These are phyloP conservation scores for Wallemia mellicola DNA, from an alignment of 1,284 basidiomycete species.

Conservation along the genomic window DNA sequence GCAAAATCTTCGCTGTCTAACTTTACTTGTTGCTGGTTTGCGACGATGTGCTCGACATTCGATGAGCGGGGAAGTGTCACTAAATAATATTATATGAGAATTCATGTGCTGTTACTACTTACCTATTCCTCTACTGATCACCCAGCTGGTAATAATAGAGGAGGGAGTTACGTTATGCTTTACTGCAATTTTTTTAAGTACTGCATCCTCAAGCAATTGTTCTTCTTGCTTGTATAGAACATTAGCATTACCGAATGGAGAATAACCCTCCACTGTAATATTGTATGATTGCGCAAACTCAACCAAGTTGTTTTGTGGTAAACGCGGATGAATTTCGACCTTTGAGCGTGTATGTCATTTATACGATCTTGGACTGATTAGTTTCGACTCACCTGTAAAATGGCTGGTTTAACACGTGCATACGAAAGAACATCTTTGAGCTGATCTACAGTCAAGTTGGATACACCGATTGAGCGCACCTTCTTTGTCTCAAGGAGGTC, in stretches of 20 bases:
- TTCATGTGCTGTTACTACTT: background rate
- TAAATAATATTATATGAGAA: background rate
- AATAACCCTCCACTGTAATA: constrained; percentile 51
- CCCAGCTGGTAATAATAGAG: background rate
- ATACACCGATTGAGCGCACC: constrained; percentile 37
- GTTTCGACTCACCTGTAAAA: background rate
- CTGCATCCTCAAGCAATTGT: background rate
- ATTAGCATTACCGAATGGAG: constrained; percentile 31
- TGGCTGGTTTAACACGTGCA: constrained; percentile 20
- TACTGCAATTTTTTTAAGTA: background rate
- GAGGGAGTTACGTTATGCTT: background rate
- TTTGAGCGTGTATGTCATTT: background rate
- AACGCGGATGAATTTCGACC: constrained; percentile 46
- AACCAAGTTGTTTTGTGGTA: constrained; percentile 41
- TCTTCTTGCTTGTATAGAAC: background rate
- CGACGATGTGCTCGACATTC: background rate
- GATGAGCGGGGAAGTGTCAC: background rate
- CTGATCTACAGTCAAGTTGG: constrained; percentile 37
- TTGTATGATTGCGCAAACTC: constrained; percentile 33
- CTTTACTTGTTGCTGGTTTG: background rate
- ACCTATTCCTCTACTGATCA: background rate
- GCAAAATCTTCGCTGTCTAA: background rate
- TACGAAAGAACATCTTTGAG: constrained; percentile 26
- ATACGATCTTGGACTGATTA: background rate
- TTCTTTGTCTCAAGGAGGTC: background rate